Base-by-base conservation (phyloP, 2,329 filamentous ascomycete genomes). In the Monosporascus sp. region DNA sequence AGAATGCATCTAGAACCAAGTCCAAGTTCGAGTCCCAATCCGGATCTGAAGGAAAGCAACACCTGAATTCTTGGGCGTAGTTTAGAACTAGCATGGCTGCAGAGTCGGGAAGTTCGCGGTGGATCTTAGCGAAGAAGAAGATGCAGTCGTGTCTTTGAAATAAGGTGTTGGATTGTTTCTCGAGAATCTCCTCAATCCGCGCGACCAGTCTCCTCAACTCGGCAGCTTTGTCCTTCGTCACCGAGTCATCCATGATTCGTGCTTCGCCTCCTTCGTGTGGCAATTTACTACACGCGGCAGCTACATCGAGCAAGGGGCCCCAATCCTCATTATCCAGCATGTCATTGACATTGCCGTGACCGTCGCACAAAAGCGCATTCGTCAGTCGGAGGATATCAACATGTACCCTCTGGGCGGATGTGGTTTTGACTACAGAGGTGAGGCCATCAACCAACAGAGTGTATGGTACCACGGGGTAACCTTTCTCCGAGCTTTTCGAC, bases 41-140 rank as follows among this genome's bases (percentile, higher is more conserved):
- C 47, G 78, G 69, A 60, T 89, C 86, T 0, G 87, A 88, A 2
- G 88, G 88, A 45, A 86, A 87, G 61, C 88, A 88, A 61, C 83
- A 85, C 46, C 86, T 78, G 58, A 87, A 86, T 51, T 88, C 82
- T 52, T 80, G 78, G 58, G 86, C 88, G 64, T 89, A 84, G 45
- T 83, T 79, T 44, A 91, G 77, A 24, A 90, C 79, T 11, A 86
- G 73, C 47, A 78, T 79, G 2, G 81, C 85, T 8, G 83, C 81
- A 4, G 80, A 79, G 63, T 91, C 84, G 6, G 84, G 84, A 8
- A 91, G 75, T 37, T 82, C 77, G 17, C 74, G 71, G 52, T 86
- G 80, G 17, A 89, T 78, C 24, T 78, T 74, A 31, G 82, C 76
- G 56, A 91, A 84, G 61, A 91, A 87, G 20, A 78, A 72, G 68